These are phyloP conservation scores for Aspergillus floridensis DNA, from an alignment of 2,329 filamentous ascomycete genomes.

Conservation along the genomic window DNA sequence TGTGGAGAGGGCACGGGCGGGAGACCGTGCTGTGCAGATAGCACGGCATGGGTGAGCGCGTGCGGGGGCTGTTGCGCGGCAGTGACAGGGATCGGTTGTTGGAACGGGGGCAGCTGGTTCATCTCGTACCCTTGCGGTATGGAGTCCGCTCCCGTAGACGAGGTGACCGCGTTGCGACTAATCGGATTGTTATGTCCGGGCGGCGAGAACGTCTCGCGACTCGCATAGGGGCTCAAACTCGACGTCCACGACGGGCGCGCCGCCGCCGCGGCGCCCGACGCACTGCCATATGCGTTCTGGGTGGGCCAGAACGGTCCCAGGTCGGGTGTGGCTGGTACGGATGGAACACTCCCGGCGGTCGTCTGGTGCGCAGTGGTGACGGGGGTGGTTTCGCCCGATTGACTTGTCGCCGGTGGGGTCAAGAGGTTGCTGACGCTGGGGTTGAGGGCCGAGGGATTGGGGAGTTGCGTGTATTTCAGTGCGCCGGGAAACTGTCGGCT, in stretches of 20 bases:
- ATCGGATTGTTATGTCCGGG: constrained; percentile 51
- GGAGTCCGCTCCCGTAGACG: constrained; percentile 60
- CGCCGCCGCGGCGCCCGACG: constrained; percentile 39
- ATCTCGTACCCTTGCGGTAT: constrained; percentile 68
- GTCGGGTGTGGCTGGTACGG: constrained; percentile 29
- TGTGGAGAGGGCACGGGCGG: constrained; percentile 43
- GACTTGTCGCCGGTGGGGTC: constrained; percentile 59
- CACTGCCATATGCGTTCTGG: constrained; percentile 56
- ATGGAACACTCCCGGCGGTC: constrained; percentile 53
- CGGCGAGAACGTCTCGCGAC: constrained; percentile 57
- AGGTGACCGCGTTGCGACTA: constrained; percentile 54
- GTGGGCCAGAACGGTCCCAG: constrained; percentile 61
- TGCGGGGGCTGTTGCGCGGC: constrained; percentile 49
- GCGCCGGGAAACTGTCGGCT: constrained; percentile 53
- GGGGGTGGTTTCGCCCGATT: constrained; percentile 47
- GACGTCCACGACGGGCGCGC: constrained; percentile 48
- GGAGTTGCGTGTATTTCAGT: constrained; percentile 48
- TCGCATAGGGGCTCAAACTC: constrained; percentile 40
- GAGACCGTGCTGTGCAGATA: constrained; percentile 47
- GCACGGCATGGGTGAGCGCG: constrained; percentile 44
- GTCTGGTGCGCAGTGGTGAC: constrained; percentile 39
- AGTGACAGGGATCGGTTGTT: constrained; percentile 57
- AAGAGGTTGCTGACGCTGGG: constrained; percentile 61
- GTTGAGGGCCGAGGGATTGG: constrained; percentile 45
- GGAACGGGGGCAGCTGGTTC: constrained; percentile 61